Evolutionary conservation across 2,329 filamentous ascomycete species (phyloP).

Genomic region (Paraphoma chrysanthemicola): DNA sequence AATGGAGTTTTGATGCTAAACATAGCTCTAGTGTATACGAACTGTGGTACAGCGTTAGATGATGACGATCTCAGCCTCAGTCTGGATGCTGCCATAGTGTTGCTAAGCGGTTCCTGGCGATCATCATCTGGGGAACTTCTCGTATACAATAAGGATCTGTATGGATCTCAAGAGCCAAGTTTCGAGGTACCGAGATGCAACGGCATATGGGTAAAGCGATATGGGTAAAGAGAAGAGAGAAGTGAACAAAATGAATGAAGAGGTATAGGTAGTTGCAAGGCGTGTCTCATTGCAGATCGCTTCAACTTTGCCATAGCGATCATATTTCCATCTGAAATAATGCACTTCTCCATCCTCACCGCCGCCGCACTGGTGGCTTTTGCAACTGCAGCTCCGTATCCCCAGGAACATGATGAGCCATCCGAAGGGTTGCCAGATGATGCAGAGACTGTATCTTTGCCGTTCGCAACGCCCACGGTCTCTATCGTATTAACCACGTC

Average conservation of each 20-base stretch:
- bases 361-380: constrained; percentile 10
- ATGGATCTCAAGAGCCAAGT: constrained; percentile 8
- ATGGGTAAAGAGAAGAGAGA: not conserved
- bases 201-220: constrained; percentile 9
- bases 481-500: constrained; percentile 21
- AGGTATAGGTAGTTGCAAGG: constrained; percentile 8
- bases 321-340: constrained; percentile 5
- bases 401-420: constrained; percentile 7
- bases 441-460: constrained; percentile 5
- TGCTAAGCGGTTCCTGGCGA: constrained; percentile 19
- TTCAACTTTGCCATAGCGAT: not conserved
- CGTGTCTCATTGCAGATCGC: not conserved
- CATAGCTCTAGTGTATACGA: constrained; percentile 17
- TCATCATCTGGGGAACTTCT: constrained; percentile 7
- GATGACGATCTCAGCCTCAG: constrained; percentile 8
- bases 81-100: constrained; percentile 6
- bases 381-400: constrained; percentile 16
- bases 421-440: not conserved
- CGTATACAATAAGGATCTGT: constrained; percentile 16
- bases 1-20: constrained; percentile 10
- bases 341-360: constrained; percentile 15
- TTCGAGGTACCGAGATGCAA: constrained; percentile 1
- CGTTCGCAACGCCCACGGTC: constrained; percentile 22
- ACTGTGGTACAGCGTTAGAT: constrained; percentile 3
- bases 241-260: constrained; percentile 1